Base-by-base conservation (phyloP, 1,139 yeast species). In the Yamadazyma dushanensis region DNA sequence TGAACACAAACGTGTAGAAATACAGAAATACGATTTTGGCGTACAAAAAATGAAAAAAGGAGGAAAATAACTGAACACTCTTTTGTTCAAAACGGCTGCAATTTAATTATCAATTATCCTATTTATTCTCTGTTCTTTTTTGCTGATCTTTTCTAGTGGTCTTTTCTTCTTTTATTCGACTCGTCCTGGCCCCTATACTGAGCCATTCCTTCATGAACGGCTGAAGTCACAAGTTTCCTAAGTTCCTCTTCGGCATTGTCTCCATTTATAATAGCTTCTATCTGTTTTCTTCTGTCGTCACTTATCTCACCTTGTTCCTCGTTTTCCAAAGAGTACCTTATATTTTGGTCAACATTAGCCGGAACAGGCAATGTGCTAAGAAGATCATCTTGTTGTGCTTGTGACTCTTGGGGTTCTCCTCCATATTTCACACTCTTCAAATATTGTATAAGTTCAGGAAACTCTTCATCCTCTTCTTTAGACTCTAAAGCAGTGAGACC, bases 391-490 rank as follows among this genome's bases (percentile, higher is more conserved):
- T 13, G 8, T 26, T 7, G 37, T 11, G 32, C 36, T 10, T 22
- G 21, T 10, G 22, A n/a, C 10, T 13, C 29, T 24, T 20, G 28
- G 3, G 39, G 30, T 3, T 32, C 31, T 2, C 16, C 36, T 5
- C 45, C 50, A 36, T 71, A 76, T 5, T 61, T 60, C 42, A 80
- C 60, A 0, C 70, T 51, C 37, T 73, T 68, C 51, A 89, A 66
- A 50, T 83, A 90, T 29, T 66, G 70, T 7, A 79, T 80, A 16
- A 90, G 67, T 31, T 88, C 96, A 1, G 94, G 90, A 49, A 75
- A 83, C 49, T 90, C 97, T 24, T 74, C 90, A 32, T 90, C 96
- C 43, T 88, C 96, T 49, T 83, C 88, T 31, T 82, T 76, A 50
- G 75, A 81, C 38, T 80, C 78, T 16, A 78, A 68, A 3, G 86